A percentile compares a stretch with the other conserved stretches of the same genome.
These are phyloP conservation scores for Ananas comosus DNA, from an alignment of 176 grass and related monocot genomes.

Conservation along the genomic window DNA sequence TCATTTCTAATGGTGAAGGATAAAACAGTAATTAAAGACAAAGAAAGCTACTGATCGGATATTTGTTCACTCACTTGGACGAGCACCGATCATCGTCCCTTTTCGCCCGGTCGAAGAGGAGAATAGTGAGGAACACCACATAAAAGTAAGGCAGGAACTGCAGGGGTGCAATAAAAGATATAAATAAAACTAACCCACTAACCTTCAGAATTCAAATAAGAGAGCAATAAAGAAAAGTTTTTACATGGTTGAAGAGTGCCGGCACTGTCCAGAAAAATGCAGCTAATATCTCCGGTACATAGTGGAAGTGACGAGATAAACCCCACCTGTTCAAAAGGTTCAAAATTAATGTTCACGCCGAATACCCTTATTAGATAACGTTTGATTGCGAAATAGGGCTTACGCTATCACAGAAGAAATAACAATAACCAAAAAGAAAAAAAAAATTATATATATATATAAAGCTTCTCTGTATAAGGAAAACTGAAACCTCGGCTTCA, in stretches of 20 bases:
- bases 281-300: constrained; percentile 87
- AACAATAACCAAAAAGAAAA: not conserved
- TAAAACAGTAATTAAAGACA: no score
- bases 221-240: constrained; percentile 1
- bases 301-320: constrained; percentile 89
- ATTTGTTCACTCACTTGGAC: constrained; percentile 60
- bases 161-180: constrained; percentile 6
- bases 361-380: no score
- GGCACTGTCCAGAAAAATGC: constrained; percentile 95
- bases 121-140: constrained; percentile 87
- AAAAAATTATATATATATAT: constrained; percentile 7
- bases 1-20: no score
- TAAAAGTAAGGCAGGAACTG: constrained; percentile 98
- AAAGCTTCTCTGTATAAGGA: not conserved
- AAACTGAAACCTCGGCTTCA: no score
- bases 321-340: constrained; percentile 65
- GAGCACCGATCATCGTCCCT: constrained; percentile 94
- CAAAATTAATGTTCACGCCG: not conserved
- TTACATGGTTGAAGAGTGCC: constrained; percentile 82
- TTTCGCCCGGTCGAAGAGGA: constrained; percentile 93
- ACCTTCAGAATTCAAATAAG: constrained; percentile 3
- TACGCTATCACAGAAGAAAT: no score
- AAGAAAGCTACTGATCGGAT: not conserved
- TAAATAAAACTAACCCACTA: constrained; percentile 4
- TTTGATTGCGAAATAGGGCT: no score